Evolutionary conservation across 495 filamentous ascomycete species (phyloP).

Genomic region (Penicillium coffeae): DNA sequence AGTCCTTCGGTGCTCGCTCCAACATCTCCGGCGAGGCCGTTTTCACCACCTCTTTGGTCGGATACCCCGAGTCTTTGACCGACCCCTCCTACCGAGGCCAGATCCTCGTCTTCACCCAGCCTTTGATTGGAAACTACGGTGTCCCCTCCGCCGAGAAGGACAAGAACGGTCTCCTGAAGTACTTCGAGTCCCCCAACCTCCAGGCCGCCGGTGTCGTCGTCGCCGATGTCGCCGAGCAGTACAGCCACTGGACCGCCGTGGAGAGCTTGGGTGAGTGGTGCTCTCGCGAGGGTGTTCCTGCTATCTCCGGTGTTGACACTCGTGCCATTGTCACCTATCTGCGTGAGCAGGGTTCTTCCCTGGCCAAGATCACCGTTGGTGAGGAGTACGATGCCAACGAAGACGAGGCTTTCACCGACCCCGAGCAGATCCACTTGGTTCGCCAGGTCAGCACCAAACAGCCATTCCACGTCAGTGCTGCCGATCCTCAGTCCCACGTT

Average conservation of each 20-base stretch:
- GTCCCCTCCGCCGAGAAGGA: slow-evolving; percentile 77
- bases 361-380: slow-evolving; percentile 91
- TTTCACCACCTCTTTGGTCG: slow-evolving; percentile 90
- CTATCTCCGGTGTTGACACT: slow-evolving; percentile 95
- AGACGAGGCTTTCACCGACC: slow-evolving; percentile 93
- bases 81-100: slow-evolving; percentile 98
- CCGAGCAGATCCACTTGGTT: slow-evolving; percentile 93
- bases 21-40: slow-evolving; percentile 94
- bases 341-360: slow-evolving; percentile 91
- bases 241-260: slow-evolving; percentile 98
- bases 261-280: slow-evolving; percentile 93
- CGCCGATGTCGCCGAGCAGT: slow-evolving; percentile 85
- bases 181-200: slow-evolving; percentile 95
- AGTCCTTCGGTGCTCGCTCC: slow-evolving; percentile 84
- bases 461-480: slow-evolving; percentile 86
- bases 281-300: slow-evolving; percentile 89
- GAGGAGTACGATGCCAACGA: slow-evolving; percentile 99
- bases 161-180: slow-evolving; percentile 73
- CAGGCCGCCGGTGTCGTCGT: slow-evolving; percentile 96
- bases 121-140: slow-evolving; percentile 98
- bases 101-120: slow-evolving; percentile 96
- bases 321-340: slow-evolving; percentile 93
- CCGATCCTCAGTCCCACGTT: slow-evolving; percentile 77
- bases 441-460: slow-evolving; percentile 94
- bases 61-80: slow-evolving; percentile 97